Evolutionary conservation across 140 eudicot species (phyloP), one percentile per base, ranked within the genome.

Genomic region (Stevia rebaudiana): DNA sequence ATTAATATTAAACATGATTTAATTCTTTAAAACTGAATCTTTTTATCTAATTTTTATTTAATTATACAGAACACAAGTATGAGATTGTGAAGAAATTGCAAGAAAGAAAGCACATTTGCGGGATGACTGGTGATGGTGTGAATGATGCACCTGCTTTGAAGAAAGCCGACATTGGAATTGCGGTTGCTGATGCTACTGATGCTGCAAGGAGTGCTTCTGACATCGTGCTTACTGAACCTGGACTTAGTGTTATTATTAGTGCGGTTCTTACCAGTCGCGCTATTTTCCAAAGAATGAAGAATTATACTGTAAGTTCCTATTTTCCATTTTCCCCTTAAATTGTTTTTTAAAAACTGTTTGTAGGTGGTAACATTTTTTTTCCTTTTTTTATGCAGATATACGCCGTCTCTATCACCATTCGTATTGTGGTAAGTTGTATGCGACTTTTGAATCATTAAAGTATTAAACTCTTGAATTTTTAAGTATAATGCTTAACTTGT

Each of bases 111-210:
- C 95, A 86, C 43, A 83, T 86, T 0, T 86, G 87, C 67, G 95
- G 95, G 25, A 83, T 86, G 95, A 86, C 95, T 9, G 90, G 95
- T n/a, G 95, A 86, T 54, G 87, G 95, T 71, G 95, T 86, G 31
- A 86, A 86, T 33, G 95, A 86, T 83, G 95, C 95, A 49, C 95
- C 95, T 1, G 95, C 95, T 17, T 72, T 86, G 50, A 86, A 86
- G 63, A 86, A 79, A 74, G 95, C 95, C 0, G 95, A 86, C 39
- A 86, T 86, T 3, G 90, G 95, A 8, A 86, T 86, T 33, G 95
- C 90, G 0, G 95, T 86, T 47, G 90, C 95, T 41, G 95, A 86
- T 75, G 95, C 95, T 18, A 86, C 95, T 0, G 95, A 86, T 83
- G 95, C 95, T 46, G 95, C 95, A 15, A 74, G 95, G 63, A 53